Base-by-base conservation (phyloP, 805 yeast genomes). In the Yamadazyma paraphyllophila region DNA sequence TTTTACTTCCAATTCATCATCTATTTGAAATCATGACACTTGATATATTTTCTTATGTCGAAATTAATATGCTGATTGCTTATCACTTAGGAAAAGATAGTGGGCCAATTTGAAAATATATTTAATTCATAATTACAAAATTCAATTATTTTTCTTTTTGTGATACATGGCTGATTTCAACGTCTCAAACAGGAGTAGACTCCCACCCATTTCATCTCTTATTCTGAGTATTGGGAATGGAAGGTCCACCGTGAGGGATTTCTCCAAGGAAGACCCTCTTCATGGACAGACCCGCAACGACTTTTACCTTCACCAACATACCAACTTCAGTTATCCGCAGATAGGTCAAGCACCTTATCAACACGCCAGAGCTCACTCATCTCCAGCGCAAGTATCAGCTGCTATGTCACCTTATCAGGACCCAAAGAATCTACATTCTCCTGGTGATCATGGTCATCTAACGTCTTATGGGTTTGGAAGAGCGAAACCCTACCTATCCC, bases 141-240 rank as follows among this genome's bases (percentile, higher is more conserved):
- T 16, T 17, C 8, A 13, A 37, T n/a, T 9, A 13, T 11, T 26
- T 13, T 26, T 37, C 31, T 37, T 10, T 26, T 37, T 37, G 40
- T 37, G 40, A 13, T 25, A 14, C 14, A 37, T 37, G 40, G 26
- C 40, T 20, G 40, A 37, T 13, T 37, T 2, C 25, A 37, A 37
- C 40, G 12, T 26, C 13, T 13, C n/a, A 11, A 25, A 25, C 8
- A 37, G 26, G 14, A 32, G 20, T 7, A 26, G 15, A 5, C 40
- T 37, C 14, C 40, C 40, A 12, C 27, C 40, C 7, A 37, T 37
- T 4, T 37, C 40, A 6, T 25, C 40, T 4, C 40, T 37, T 17
- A 26, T 37, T 37, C 17, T 17, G 30, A 13, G 40, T 14, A 37
- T 37, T 13, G 40, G 16, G 14, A 12, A 25, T 13, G 32, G 38